phyloP scores from a whole-genome alignment of 2,329 filamentous ascomycete species.

The Neophaeococcomyces mojaviensis region DNA sequence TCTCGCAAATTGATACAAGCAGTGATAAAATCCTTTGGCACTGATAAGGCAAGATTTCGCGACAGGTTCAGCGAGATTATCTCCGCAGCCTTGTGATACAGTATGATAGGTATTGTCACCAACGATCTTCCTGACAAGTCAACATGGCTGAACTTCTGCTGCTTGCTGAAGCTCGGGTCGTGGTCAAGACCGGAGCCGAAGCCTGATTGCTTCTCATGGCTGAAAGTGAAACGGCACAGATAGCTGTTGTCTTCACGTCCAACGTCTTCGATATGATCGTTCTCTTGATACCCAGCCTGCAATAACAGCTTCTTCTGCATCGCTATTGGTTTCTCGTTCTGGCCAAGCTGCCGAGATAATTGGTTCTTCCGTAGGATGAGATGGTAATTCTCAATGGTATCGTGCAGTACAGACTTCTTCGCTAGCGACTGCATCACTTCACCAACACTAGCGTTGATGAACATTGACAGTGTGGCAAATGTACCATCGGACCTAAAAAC shows the following conservation, averaged over 20 bases:
- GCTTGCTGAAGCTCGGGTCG: conserved; percentile 72
- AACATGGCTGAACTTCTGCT: conserved; percentile 88
- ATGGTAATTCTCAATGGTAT: conserved; percentile 87
- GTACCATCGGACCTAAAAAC: conserved; percentile 92
- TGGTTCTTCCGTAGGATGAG: conserved; percentile 93
- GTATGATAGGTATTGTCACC: conserved; percentile 85
- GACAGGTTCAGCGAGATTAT: conserved; percentile 94
- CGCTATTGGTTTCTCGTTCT: conserved; percentile 72
- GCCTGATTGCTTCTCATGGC: conserved; percentile 80
- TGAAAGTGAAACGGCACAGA: conserved; percentile 88
- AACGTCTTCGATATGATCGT: conserved; percentile 83
- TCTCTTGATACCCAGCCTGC: conserved; percentile 82
- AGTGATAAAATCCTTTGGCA: conserved; percentile 94
- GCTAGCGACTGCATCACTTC: conserved; percentile 86
- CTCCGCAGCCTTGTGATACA: conserved; percentile 85
- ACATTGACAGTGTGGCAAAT: conserved; percentile 83
- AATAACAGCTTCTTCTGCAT: conserved; percentile 88
- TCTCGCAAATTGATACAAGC: conserved; percentile 85
- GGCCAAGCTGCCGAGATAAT: conserved; percentile 70
- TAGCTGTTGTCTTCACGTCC: conserved; percentile 97
- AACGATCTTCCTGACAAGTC: conserved; percentile 85
- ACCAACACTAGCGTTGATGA: conserved; percentile 72
- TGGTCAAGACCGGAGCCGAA: conserved; percentile 63
- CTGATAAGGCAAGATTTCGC: conserved; percentile 80
- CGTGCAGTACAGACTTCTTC: conserved; percentile 88